Percentiles rank a stretch among this genome's conserved stretches.
These are phyloP conservation scores for Plectosphaerella sp. DNA, from an alignment of 2,329 filamentous ascomycete genomes.

Conservation along the genomic window DNA sequence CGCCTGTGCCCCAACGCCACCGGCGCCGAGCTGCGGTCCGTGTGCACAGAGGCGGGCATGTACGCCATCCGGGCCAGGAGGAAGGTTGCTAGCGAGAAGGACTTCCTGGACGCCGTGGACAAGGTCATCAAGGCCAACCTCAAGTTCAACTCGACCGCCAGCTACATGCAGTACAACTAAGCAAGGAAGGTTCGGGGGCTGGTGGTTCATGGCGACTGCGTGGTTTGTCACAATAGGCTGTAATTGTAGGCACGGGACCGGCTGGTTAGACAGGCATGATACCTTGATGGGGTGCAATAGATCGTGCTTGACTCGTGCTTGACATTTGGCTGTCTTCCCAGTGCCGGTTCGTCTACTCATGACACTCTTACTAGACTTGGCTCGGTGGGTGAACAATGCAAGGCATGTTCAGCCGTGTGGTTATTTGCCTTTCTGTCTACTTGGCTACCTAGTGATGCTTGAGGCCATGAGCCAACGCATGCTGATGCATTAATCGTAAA, in stretches of 20 bases:
- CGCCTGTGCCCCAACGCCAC: conserved; percentile 96
- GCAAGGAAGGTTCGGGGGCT: neutral
- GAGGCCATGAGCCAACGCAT: no score
- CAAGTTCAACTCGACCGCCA: conserved; percentile 98
- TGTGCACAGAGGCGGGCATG: conserved; percentile 98
- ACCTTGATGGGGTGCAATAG: conserved; percentile 11
- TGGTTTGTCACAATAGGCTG: conserved; percentile 11
- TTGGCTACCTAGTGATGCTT: neutral
- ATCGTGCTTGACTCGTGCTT: conserved; percentile 2
- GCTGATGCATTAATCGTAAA: no score
- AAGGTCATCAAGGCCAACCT: conserved; percentile 99
- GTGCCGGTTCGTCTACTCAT: no score
- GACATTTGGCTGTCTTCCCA: no score
- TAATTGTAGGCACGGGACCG: conserved; percentile 16
- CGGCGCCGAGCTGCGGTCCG: conserved; percentile 90
- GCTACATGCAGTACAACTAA: conserved; percentile 99
- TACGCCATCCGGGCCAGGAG: conserved; percentile 90
- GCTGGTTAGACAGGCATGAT: conserved; percentile 10
- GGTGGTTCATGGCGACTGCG: neutral
- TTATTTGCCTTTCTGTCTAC: neutral
- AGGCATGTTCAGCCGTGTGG: no score
- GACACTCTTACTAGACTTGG: no score
- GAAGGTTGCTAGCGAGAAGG: conserved; percentile 98
- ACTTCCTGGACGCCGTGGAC: conserved; percentile 95
- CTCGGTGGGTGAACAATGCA: no score